Evolutionary conservation across 371 early-diverging fungal species (phyloP), one percentile per base, ranked within the genome.

Genomic region (Apophysomyces ossiformis): DNA sequence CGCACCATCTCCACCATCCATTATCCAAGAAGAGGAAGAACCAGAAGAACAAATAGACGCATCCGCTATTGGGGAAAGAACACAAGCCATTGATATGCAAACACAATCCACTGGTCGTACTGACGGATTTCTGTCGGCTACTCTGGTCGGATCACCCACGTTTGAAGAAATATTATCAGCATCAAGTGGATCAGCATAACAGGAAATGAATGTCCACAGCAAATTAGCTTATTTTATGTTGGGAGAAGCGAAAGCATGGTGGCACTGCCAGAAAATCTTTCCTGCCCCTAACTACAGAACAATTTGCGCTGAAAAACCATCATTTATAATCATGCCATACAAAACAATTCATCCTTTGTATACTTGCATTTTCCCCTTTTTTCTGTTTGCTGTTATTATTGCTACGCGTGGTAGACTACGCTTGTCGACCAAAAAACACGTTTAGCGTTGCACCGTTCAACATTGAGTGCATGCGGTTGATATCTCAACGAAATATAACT

Each of bases 101-200:
- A 54, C 59, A 15, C 57, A 59, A 57, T 56, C 64, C 60, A 21
- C 60, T 32, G 58, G 16, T 38, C 38, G 56, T n/a, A 60, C 63
- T 8, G 73, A 76, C 26, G 73, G 64, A 39, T 65, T 68, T 41
- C 66, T 77, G n/a, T 67, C 75, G 41, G 61, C 69, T n/a, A 77
- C 78, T 5, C 63, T 77, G 18, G 71, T 77, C 26, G 78, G 70
- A 26, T 72, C 77, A 37, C 77, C 77, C 16, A 62, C 70, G 11
- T 63, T 68, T 44, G 70, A 66, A 7, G 66, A 60, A 12, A 61
- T 66, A 56, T 21, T 60, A 21, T 39, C 66, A 32, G 66, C 60
- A 18, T 64, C 64, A 1, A 64, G 64, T 44, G 46, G 50, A 16
- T 65, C 66, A 50, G 38, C 66, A 47, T 47, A 43, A 57, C 1